Conservation (phyloP, 176 grass and related monocot genomes). For the Oropetium thomaeum region DNA sequence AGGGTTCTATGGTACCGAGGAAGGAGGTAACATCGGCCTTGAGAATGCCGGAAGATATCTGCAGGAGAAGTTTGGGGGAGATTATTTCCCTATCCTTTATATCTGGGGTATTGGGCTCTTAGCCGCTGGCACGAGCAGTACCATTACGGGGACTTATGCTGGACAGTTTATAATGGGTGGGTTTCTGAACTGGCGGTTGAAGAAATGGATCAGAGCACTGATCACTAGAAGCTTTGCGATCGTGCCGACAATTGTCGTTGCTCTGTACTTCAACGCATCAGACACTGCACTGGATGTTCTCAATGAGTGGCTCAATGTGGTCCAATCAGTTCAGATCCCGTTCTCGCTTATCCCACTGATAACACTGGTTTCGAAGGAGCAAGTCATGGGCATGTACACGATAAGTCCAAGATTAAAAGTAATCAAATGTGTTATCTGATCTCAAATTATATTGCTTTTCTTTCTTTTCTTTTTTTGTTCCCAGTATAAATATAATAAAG, state of each 20-base stretch:
- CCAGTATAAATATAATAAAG: not conserved
- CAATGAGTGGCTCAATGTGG: slow-evolving; percentile 93
- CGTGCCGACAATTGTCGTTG: slow-evolving; percentile 75
- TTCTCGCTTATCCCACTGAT: slow-evolving; percentile 83
- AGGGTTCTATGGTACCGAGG: slow-evolving; percentile 79
- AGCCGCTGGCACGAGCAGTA: slow-evolving; percentile 86
- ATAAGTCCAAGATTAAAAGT: slow-evolving; percentile 62
- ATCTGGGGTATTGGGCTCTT: slow-evolving; percentile 93
- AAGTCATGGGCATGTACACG: slow-evolving; percentile 83
- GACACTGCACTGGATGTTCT: slow-evolving; percentile 73
- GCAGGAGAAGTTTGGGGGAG: slow-evolving; percentile 70
- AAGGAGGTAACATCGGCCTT: slow-evolving; percentile 57
- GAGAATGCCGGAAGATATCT: slow-evolving; percentile 88
- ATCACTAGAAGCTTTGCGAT: slow-evolving; percentile 90
- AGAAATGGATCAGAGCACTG: slow-evolving; percentile 88
- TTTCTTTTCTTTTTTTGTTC: not conserved
- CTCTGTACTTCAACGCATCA: slow-evolving; percentile 70
- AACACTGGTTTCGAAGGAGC: slow-evolving; percentile 77
- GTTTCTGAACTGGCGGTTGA: slow-evolving; percentile 70
- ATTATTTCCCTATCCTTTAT: slow-evolving; percentile 72
- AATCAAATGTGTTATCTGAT: slow-evolving; percentile 25
- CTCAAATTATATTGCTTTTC: not conserved
- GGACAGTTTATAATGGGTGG: slow-evolving; percentile 99
- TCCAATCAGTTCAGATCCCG: slow-evolving; percentile 88
- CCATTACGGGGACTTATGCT: slow-evolving; percentile 93